Percentiles rank a stretch among this genome's conserved stretches.
Conservation (phyloP, 2,329 filamentous ascomycete species). For the Colletotrichum simmondsii region DNA sequence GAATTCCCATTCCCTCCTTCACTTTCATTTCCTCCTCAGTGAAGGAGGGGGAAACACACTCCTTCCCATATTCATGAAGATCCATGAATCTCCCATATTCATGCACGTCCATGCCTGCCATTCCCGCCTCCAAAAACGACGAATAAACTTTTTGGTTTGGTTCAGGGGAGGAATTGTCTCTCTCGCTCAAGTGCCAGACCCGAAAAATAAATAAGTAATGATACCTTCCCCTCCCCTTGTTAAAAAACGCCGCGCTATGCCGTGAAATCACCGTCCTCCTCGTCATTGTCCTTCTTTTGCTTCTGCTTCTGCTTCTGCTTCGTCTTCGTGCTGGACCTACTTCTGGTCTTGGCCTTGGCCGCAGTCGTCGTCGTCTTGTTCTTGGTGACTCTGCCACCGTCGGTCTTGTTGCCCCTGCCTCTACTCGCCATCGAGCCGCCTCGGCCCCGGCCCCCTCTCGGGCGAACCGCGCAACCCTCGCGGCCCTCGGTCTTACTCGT, state of each 20-base stretch:
- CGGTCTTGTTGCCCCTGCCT: not conserved
- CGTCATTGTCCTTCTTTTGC: not conserved
- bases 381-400: not conserved
- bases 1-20: not conserved
- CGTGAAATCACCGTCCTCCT: conserved; percentile 11
- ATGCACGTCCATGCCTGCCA: not conserved
- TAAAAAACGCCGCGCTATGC: conserved; percentile 36
- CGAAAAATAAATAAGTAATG: too few species aligned
- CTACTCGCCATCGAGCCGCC: not conserved
- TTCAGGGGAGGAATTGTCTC: not conserved
- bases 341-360: not conserved
- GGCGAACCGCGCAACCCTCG: not conserved
- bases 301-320: not conserved
- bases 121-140: not conserved
- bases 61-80: not conserved
- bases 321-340: not conserved
- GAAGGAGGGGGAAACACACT: not conserved
- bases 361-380: not conserved
- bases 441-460: not conserved
- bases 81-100: not conserved
- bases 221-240: not conserved
- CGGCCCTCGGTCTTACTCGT: not conserved
- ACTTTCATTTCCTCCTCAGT: not conserved
- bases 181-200: not conserved
- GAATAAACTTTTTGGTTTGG: not conserved